A percentile compares a stretch with the other conserved stretches of the same genome.
Conservation (phyloP, 441 rosid species). For the Arabidopsis hybrid region DNA sequence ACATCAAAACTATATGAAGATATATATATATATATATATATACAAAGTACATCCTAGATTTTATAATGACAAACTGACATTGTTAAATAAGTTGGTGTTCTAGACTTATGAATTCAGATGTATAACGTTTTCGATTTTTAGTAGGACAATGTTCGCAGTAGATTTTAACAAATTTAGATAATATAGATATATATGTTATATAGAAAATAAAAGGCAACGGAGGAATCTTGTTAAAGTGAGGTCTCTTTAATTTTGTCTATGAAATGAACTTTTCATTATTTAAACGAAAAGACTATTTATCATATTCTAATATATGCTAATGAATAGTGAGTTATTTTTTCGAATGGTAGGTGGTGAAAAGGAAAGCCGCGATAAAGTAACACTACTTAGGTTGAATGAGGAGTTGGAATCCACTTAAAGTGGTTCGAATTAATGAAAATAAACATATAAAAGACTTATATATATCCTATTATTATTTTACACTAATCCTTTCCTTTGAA, state of each 20-base stretch:
- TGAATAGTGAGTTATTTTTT: constrained; percentile 49
- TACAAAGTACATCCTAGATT: too few species aligned
- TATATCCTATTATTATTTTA: constrained; percentile 16
- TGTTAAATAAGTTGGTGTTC: constrained; percentile 3
- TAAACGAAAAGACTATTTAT: constrained; percentile 18
- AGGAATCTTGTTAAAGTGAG: constrained; percentile 43
- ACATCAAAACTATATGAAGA: not conserved
- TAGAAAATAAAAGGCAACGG: constrained; percentile 13
- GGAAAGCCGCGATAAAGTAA: constrained; percentile 68
- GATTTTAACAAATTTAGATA: not conserved
- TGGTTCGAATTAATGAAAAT: constrained; percentile 46
- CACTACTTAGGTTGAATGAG: constrained; percentile 65
- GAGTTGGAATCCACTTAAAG: constrained; percentile 92
- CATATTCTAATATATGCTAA: constrained; percentile 9
- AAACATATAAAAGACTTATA: constrained; percentile 27
- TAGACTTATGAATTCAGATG: not conserved
- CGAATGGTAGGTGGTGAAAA: constrained; percentile 86
- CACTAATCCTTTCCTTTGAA: constrained; percentile 29
- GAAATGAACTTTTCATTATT: constrained; percentile 32
- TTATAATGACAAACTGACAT: not conserved
- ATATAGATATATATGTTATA: not conserved
- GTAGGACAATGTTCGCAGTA: not conserved
- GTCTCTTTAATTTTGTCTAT: constrained; percentile 42
- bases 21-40: too few species aligned
- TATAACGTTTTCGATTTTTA: not conserved